Evolutionary conservation across 2,329 filamentous ascomycete genomes (phyloP), one percentile per base, ranked within the genome.

Genomic region (Diaporthe destruens): DNA sequence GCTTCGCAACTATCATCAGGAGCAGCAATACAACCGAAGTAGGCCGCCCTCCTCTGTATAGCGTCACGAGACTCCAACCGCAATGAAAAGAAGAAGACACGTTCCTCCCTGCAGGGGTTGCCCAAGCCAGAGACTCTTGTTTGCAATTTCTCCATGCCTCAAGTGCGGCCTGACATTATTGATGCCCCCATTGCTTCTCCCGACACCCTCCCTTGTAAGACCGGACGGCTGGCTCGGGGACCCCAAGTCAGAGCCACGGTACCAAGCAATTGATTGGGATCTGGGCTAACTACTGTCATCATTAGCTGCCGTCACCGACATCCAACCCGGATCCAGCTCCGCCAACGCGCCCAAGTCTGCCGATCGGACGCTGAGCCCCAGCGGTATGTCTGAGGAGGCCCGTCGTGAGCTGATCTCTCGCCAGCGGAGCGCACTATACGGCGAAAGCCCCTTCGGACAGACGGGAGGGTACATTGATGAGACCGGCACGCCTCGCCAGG

Each of bases 21-120:
- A 99, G 90, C 96, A 99, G 90, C 96, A 99, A 91, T 98, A 97
- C 87, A 97, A 98, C 89, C 92, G 96, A 94, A 98, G 96, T 98
- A 94, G 91, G 93, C 91, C 91, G 84, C 89, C 91, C 90, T 90
- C 89, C 89, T 88, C 89, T 90, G 88, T 89, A 90, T 93, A 91
- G 89, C 89, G 87, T 82, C 86, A 57, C 53, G 84, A 84, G 83
- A 78, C 79, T 81, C 82, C 79, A 81, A 80, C 80, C 80, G 79
- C 80, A 82, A 81, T 77, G 71, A 74, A 77, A 80, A 80, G 79
- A 61, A 71, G 84, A 78, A 80, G 77, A 79, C 80, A 61, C 79
- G 76, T 77, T 77, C 77, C 76, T 75, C 77, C 78, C 78, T 77
- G 72, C 76, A 76, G 66, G 74, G 76, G 75, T 76, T 72, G 74